Conservation (phyloP, 805 yeast species). For the Zygoascus ofunaensis region DNA sequence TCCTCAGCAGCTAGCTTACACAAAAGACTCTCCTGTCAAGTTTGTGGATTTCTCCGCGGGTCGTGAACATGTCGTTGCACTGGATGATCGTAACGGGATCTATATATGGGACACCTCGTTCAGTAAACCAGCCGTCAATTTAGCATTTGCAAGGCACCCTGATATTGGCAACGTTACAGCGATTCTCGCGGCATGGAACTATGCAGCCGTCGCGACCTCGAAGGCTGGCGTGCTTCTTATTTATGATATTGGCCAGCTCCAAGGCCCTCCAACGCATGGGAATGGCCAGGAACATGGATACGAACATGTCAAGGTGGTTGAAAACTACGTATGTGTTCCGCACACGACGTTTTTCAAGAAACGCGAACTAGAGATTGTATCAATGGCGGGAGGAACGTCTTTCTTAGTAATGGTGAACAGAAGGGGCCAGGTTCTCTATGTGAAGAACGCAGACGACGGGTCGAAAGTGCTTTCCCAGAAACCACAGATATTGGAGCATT, state of each 20-base stretch:
- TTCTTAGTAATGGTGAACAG: constrained; percentile 1
- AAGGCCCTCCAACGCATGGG: not conserved
- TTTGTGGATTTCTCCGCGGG: constrained; percentile 1
- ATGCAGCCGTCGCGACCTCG: not conserved
- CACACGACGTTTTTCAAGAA: not conserved
- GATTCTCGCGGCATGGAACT: not conserved
- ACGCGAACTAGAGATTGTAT: not conserved
- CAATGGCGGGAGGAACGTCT: not conserved
- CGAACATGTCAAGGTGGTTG: not conserved
- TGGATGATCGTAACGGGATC: not conserved
- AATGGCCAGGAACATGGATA: too few species aligned
- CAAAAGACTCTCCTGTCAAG: not conserved
- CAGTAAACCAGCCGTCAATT: not conserved
- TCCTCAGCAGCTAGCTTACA: not conserved
- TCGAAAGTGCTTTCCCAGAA: not conserved
- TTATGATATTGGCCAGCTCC: not conserved
- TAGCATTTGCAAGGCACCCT: not conserved
- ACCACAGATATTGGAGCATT: not conserved
- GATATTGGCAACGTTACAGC: not conserved
- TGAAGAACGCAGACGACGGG: not conserved
- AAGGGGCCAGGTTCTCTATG: constrained; percentile 1
- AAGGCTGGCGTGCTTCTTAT: not conserved
- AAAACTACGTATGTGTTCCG: not conserved
- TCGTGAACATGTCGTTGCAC: not conserved
- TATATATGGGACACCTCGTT: constrained; percentile 3